Base-by-base conservation (phyloP, 805 yeast species). In the Myxozyma neglecta region DNA sequence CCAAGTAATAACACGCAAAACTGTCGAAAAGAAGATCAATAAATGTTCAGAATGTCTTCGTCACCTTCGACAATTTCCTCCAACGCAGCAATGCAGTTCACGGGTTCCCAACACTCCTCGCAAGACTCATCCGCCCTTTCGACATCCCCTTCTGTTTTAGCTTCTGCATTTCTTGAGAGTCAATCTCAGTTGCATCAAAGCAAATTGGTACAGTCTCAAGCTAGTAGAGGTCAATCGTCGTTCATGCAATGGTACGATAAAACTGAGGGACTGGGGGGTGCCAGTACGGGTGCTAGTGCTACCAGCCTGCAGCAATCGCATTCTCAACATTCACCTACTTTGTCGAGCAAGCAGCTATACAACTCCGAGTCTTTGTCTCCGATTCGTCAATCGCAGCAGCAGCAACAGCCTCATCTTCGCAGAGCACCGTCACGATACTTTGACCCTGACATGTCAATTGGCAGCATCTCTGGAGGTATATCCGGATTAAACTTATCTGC, bases 341-440 rank as follows among this genome's bases (percentile, higher is more conserved):
- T 35, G 8, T 14, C 40, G 4, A 20, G 36, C 42, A 18, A 35
- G 24, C 52, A 48, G 42, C 52, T 42, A 24, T 35, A 42, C 6
- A 16, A 3, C 11, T 9, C 13, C 42, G 42, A 48, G 18, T 10
- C 9, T 13, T n/a, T 35, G 42, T 6, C 40, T 18, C 13, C 24
- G 16, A 48, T 24, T n/a, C 34, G 40, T 35, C 24, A 34, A 16
- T 24, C 29, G 29, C 29, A 24, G 29, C 29, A 6, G 8, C 24
- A 14, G 42, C 52, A 48, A 1, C 20, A 20, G 18, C 49, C 29
- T 39, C 46, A 24, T 43, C 43, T 56, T 5, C 57, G 62, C 18
- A 45, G 65, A 0, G 57, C 65, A n/a, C 65, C 57, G 49, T 61
- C 65, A 7, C 53, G 65, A 14, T 56, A 61, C 39, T 61, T 61